Base-by-base conservation (phyloP, 2,329 filamentous ascomycete species). In the Exserohilum rostratum region DNA sequence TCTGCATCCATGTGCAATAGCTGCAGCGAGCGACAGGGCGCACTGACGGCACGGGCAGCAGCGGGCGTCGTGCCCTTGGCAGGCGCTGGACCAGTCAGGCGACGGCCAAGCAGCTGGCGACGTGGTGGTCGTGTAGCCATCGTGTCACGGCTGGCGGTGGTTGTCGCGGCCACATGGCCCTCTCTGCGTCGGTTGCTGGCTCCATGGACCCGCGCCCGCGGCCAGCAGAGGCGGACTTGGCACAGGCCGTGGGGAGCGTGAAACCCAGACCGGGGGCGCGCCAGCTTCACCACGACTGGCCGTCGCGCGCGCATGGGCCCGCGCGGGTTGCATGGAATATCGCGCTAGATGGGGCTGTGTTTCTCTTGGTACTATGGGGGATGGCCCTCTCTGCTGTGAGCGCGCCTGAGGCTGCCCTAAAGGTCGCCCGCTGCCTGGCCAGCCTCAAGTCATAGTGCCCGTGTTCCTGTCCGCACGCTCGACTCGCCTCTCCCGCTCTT, bases 331-430 rank as follows among this genome's bases (percentile, higher is more conserved):
- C 30, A 25, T 29, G 37, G 17, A 22, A 39, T 12, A 51, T 22
- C 22, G 37, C 50, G 20, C 37, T 42, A 35, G 37, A 34, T 18
- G 46, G 51, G 51, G 51, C 51, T 44, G 51, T 54, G 51, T 46
- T 30, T 29, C 31, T 38, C 42, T 46, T 46, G 33, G 42, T 37
- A 33, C 22, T 31, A 45, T 46, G 39, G 45, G 37, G 27, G 30
- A 29, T 22, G 30, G 22, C n/a, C 6, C 38, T 15, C 20, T 13
- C 22, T 20, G 38, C 22, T 11, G n/a, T n/a, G n/a, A n/a, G n/a
- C 43, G 6, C 18, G 12, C n/a, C 39, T 42, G 25, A 43, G 39
- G n/a, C 39, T 11, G 35, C 18, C 35, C 17, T 43, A 18, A 43
- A 30, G 29, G 39, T 15, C 25, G n/a, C 25, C 9, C 2, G 18